A percentile compares a stretch with the other conserved stretches of the same genome.
phyloP scores from a whole-genome alignment of 805 yeast genomes.

The Starmera caribaea region DNA sequence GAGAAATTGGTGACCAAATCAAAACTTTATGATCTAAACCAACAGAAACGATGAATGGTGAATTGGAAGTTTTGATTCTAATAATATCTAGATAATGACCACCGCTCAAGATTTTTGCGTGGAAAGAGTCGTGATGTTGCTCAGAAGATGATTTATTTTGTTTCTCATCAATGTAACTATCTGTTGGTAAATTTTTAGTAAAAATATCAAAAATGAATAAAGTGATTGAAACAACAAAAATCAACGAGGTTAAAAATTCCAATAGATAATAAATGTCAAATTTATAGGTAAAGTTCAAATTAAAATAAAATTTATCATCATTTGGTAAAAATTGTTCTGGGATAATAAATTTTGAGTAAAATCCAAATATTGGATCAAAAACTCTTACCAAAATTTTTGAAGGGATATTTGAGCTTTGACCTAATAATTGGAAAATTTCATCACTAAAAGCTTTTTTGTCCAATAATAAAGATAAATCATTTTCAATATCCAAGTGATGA shows the following conservation, averaged over 20 bases:
- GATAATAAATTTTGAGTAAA: conserved; percentile 1
- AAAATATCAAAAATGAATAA: conserved; percentile 33
- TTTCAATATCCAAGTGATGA: conserved; percentile 1
- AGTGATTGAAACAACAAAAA: conserved; percentile 41
- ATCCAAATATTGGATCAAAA: conserved; percentile 18
- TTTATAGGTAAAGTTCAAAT: conserved; percentile 24
- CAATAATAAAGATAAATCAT: conserved; percentile 4
- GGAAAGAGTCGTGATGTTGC: conserved; percentile 15
- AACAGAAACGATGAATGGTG: conserved; percentile 57
- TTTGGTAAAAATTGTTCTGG: neutral
- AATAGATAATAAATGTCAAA: conserved; percentile 42
- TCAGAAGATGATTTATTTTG: conserved; percentile 6
- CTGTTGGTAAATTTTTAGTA: conserved; percentile 14
- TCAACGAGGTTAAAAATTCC: conserved; percentile 43
- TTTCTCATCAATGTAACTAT: conserved; percentile 9
- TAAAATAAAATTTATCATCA: neutral
- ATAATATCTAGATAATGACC: conserved; percentile 58
- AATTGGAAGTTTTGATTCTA: conserved; percentile 44
- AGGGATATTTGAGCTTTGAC: conserved; percentile 3
- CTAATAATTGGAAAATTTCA: conserved; percentile 8
- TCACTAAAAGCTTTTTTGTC: conserved; percentile 11
- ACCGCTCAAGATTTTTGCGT: conserved; percentile 33
- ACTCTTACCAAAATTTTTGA: conserved; percentile 12
- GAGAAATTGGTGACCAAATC: conserved; percentile 62
- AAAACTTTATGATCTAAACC: conserved; percentile 66